Base-by-base conservation (phyloP, 1,284 basidiomycete species). In the Irpex sp. region DNA sequence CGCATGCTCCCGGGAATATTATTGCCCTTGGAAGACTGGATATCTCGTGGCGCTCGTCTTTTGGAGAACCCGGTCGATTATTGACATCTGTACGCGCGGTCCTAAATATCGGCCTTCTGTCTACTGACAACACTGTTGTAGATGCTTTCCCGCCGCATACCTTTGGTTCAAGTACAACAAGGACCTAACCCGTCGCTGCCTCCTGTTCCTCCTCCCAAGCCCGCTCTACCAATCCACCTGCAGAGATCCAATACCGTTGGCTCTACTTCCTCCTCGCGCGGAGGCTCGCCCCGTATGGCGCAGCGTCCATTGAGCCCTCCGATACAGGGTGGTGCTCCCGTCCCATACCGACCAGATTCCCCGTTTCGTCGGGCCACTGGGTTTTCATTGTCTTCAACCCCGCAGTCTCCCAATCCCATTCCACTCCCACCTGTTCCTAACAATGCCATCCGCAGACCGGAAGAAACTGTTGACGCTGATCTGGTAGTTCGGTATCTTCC, bases 21-120 rank as follows among this genome's bases (percentile, higher is more conserved):
- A 82, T 95, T 15, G 84, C 92, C 2, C 82, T 96, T 1, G 93
- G 93, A 19, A 81, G 91, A 65, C 80, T 96, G 8, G 91, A 94
- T 69, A 88, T 96, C 40, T 84, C 86, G 1, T 96, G 93, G 93
- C 80, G 87, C 54, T 91, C 91, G 13, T 84, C 85, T 13, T 91
- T 87, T 67, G 91, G 92, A 7, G 91, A 94, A 75, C 91, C 88
- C 17, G 93, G 93, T 0, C 82, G 91, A 55, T 78, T 96, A 17
- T 76, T 94, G 55, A 96, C 93, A 4, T 94, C 92, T 2, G 85
- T 77, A 44, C 8, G 68, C 11, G 31, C 34, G 62, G 80, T 72
- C 4, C 8, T 63, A 21, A 21, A 19, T 21, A 31, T 55, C 3
- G 19, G 5, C n/a, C 11, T 4, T 7, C 37, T 21, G 11, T 58